Conservation (phyloP, 2,329 filamentous ascomycete species). For the Ophiostoma novo-ulmi region DNA sequence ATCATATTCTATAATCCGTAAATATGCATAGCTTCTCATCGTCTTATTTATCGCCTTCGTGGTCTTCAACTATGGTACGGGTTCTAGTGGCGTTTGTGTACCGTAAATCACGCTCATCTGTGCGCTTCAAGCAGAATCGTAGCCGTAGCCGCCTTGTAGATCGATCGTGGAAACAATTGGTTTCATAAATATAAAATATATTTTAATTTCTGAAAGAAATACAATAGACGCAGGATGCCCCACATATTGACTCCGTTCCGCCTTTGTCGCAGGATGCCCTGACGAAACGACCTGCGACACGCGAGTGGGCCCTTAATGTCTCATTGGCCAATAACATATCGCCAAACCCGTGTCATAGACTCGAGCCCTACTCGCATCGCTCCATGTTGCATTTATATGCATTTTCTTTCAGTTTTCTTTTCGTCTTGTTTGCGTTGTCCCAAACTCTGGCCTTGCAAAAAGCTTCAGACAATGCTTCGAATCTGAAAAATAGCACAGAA, state of each 20-base stretch:
- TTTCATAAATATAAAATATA: too few species aligned
- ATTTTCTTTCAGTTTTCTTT: background rate
- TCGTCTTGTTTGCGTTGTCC: background rate
- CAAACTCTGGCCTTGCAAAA: background rate
- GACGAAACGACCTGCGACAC: constrained; percentile 39
- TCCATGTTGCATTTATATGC: background rate
- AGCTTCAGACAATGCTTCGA: background rate
- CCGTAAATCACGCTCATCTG: background rate
- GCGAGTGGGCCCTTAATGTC: constrained; percentile 20
- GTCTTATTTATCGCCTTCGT: background rate
- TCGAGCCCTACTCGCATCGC: background rate
- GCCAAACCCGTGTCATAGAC: background rate
- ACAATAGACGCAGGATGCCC: background rate
- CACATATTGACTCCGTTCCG: background rate
- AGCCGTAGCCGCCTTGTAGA: background rate
- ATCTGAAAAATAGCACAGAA: constrained; percentile 24
- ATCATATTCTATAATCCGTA: too few species aligned
- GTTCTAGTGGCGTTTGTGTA: background rate
- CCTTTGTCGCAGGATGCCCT: constrained; percentile 35
- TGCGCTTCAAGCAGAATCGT: background rate
- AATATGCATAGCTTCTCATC: background rate
- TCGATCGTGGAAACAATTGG: background rate
- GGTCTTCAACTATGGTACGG: background rate
- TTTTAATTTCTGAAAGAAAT: background rate
- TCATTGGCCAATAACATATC: background rate